These are phyloP conservation scores for Botrytis sinoallii DNA, from an alignment of 2,329 filamentous ascomycete species.

Conservation along the genomic window DNA sequence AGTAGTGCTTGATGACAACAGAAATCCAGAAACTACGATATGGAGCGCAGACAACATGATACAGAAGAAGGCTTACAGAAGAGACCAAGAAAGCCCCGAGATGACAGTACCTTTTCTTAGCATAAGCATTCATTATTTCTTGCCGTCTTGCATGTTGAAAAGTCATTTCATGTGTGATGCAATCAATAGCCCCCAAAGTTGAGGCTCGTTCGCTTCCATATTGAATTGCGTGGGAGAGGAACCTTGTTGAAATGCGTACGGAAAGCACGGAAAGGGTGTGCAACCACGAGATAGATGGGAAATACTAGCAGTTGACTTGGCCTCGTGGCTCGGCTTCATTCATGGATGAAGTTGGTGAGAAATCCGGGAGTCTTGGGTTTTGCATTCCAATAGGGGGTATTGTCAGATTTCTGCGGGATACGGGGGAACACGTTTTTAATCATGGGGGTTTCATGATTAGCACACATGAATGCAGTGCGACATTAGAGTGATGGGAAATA, in stretches of 20 bases:
- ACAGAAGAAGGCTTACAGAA: not conserved
- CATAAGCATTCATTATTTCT: not conserved
- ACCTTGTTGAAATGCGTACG: not conserved
- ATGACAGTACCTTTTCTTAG: not conserved
- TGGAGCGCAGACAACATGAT: not conserved
- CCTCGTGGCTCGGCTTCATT: not conserved
- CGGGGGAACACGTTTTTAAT: not conserved
- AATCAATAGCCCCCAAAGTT: not conserved
- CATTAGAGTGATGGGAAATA: not conserved
- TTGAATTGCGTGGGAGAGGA: not conserved
- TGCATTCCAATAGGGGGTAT: too few species aligned
- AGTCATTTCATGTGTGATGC: not conserved
- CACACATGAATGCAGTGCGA: not conserved
- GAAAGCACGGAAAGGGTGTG: not conserved
- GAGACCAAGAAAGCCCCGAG: not conserved
- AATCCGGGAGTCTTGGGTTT: not conserved
- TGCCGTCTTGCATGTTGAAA: not conserved
- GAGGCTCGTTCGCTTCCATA: not conserved
- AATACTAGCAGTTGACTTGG: not conserved
- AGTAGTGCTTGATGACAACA: not conserved
- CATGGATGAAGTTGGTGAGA: not conserved
- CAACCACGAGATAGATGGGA: not conserved
- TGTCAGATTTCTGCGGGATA: not conserved
- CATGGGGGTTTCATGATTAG: not conserved
- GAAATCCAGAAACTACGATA: not conserved